A percentile compares a stretch with the other conserved stretches of the same genome.
These are phyloP conservation scores for Arachis stenosperma DNA, from an alignment of 306 rosid species.

Conservation along the genomic window DNA sequence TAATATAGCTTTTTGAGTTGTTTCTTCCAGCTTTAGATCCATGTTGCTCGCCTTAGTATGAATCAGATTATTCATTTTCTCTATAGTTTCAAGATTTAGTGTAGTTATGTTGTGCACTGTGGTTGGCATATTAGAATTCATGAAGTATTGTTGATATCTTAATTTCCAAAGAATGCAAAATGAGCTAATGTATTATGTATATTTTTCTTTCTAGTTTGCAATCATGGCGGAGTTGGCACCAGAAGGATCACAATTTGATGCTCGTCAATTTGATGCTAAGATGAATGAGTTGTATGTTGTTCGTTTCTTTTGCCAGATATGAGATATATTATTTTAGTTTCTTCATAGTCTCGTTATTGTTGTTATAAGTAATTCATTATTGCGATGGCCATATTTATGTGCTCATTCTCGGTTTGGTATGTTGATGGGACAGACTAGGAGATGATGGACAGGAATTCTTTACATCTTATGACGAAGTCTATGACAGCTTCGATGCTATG, in stretches of 20 bases:
- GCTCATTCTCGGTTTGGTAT: slow-evolving; percentile 35
- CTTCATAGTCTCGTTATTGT: not conserved
- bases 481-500: slow-evolving; percentile 67
- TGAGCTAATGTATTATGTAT: not conserved
- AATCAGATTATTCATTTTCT: not conserved
- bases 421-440: slow-evolving; percentile 55
- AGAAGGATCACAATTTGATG: slow-evolving; percentile 60
- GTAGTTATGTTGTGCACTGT: not conserved
- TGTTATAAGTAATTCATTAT: not conserved
- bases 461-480: slow-evolving; percentile 73
- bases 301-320: not conserved
- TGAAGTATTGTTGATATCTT: not conserved
- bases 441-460: slow-evolving; percentile 65
- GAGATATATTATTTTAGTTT: not conserved
- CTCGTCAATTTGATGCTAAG: slow-evolving; percentile 50
- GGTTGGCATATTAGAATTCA: not conserved
- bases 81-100: not conserved
- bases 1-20: not conserved
- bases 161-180: not conserved
- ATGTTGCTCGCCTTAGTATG: too few species aligned
- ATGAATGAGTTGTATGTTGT: slow-evolving; percentile 67
- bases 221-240: slow-evolving; percentile 64
- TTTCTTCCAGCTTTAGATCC: too few species aligned
- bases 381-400: not conserved
- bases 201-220: slow-evolving; percentile 33